These are phyloP conservation scores for Metschnikowia colocasiae DNA, from an alignment of 805 yeast genomes.

Conservation along the genomic window DNA sequence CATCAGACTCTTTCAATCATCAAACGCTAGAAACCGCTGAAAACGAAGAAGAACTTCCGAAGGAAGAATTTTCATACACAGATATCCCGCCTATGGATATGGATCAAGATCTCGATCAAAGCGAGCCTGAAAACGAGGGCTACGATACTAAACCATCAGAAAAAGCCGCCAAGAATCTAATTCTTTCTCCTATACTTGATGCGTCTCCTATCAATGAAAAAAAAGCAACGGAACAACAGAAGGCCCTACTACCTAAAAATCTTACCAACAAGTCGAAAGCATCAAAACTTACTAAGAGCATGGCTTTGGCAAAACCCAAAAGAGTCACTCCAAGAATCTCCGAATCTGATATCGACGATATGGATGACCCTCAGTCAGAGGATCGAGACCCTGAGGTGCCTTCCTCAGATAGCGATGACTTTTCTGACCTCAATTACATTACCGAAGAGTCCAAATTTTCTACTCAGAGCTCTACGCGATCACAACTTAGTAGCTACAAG, in stretches of 20 bases:
- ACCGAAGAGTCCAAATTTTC: slow-evolving; percentile 2
- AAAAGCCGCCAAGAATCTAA: background rate
- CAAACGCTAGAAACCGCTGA: background rate
- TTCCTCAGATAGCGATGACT: slow-evolving; percentile 4
- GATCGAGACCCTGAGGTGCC: background rate
- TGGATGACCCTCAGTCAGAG: background rate
- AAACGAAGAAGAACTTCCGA: background rate
- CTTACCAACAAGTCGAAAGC: background rate
- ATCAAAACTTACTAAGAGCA: slow-evolving; percentile 1
- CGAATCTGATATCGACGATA: background rate
- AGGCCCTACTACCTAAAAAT: background rate
- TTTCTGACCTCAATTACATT: slow-evolving; percentile 2
- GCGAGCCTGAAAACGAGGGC: background rate
- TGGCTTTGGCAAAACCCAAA: background rate
- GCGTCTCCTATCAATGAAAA: background rate
- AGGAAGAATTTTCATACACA: background rate
- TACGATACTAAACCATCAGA: background rate
- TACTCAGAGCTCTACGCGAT: slow-evolving; percentile 1
- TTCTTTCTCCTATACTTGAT: background rate
- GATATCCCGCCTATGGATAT: background rate
- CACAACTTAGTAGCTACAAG: slow-evolving; percentile 2
- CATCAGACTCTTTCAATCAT: background rate
- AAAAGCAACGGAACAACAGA: background rate
- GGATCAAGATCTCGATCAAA: slow-evolving; percentile 2
- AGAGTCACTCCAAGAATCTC: background rate